Percentiles rank a stretch among this genome's conserved stretches.
Conservation (phyloP, 2,329 filamentous ascomycete genomes). For the Zymoseptoria brevis region DNA sequence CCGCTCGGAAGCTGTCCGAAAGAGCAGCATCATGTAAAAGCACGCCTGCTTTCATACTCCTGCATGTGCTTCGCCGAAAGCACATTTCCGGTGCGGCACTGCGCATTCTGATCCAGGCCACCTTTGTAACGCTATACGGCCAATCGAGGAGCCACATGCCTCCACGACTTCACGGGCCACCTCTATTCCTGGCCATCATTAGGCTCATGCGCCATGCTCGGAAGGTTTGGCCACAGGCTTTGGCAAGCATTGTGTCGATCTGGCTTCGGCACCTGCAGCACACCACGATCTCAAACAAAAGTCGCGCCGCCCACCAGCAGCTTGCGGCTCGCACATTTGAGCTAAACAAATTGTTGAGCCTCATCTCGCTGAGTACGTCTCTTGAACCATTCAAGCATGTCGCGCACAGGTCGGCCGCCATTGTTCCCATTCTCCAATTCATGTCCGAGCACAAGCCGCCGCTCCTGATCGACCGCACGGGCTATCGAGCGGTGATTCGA, state of each 20-base stretch:
- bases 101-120: slow-evolving; percentile 31
- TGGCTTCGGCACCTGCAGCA: slow-evolving; percentile 11
- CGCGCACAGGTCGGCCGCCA: slow-evolving; percentile 47
- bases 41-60: slow-evolving; percentile 41
- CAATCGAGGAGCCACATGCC: neutral
- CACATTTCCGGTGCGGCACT: slow-evolving; percentile 36
- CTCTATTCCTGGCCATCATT: slow-evolving; percentile 34
- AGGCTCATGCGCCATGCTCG: slow-evolving; percentile 46
- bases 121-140: slow-evolving; percentile 3
- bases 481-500: slow-evolving; percentile 49
- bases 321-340: slow-evolving; percentile 6
- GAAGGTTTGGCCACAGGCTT: slow-evolving; percentile 40
- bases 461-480: slow-evolving; percentile 48
- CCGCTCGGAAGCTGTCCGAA: slow-evolving; percentile 13
- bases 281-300: neutral
- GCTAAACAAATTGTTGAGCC: slow-evolving; percentile 25
- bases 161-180: neutral
- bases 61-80: slow-evolving; percentile 40
- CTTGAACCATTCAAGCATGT: slow-evolving; percentile 43
- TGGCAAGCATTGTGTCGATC: slow-evolving; percentile 22
- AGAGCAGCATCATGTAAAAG: slow-evolving; percentile 1
- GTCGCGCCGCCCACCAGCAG: neutral
- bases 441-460: slow-evolving; percentile 50
- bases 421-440: slow-evolving; percentile 48
- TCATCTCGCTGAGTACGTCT: slow-evolving; percentile 33